Percentiles rank a stretch among this genome's conserved stretches.
These are phyloP conservation scores for Daldinia bambusicola DNA, from an alignment of 495 filamentous ascomycete genomes.

Conservation along the genomic window DNA sequence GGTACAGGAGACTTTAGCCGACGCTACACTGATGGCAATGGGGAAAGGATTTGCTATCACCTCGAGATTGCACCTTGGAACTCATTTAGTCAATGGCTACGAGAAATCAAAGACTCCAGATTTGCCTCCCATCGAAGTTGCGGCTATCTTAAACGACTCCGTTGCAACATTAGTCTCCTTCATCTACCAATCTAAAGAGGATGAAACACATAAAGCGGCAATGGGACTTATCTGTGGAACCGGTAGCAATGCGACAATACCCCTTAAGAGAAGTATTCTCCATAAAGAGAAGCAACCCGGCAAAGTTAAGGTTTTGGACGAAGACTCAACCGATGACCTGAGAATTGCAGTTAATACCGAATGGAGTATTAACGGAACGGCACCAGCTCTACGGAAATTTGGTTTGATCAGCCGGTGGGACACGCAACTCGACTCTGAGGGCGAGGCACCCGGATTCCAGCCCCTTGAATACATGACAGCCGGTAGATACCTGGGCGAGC, in stretches of 20 bases:
- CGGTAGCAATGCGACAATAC: slow-evolving; percentile 84
- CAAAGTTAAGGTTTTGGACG: slow-evolving; percentile 65
- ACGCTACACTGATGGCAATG: slow-evolving; percentile 86
- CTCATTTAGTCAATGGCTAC: slow-evolving; percentile 75
- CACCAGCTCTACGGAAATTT: slow-evolving; percentile 70
- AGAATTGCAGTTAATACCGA: slow-evolving; percentile 86
- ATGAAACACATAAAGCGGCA: slow-evolving; percentile 61
- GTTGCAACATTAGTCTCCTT: slow-evolving; percentile 83
- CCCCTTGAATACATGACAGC: slow-evolving; percentile 90
- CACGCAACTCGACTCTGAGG: slow-evolving; percentile 67
- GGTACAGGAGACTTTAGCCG: slow-evolving; percentile 76
- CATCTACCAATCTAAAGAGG: slow-evolving; percentile 67
- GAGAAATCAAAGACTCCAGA: slow-evolving; percentile 59
- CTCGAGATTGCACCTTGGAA: slow-evolving; percentile 74
- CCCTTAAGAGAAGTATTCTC: slow-evolving; percentile 71
- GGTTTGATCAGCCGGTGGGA: slow-evolving; percentile 80
- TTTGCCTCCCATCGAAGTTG: slow-evolving; percentile 73
- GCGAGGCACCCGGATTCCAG: slow-evolving; percentile 81
- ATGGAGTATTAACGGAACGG: slow-evolving; percentile 82
- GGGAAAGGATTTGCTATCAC: slow-evolving; percentile 87
- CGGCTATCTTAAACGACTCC: slow-evolving; percentile 83
- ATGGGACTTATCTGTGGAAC: slow-evolving; percentile 88
- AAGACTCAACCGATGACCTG: slow-evolving; percentile 64
- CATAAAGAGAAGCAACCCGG: slow-evolving; percentile 68
- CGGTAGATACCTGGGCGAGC: slow-evolving; percentile 83